A percentile compares a stretch with the other conserved stretches of the same genome.
Conservation (phyloP, 495 filamentous ascomycete genomes). For the Penicillium coprophilum region DNA sequence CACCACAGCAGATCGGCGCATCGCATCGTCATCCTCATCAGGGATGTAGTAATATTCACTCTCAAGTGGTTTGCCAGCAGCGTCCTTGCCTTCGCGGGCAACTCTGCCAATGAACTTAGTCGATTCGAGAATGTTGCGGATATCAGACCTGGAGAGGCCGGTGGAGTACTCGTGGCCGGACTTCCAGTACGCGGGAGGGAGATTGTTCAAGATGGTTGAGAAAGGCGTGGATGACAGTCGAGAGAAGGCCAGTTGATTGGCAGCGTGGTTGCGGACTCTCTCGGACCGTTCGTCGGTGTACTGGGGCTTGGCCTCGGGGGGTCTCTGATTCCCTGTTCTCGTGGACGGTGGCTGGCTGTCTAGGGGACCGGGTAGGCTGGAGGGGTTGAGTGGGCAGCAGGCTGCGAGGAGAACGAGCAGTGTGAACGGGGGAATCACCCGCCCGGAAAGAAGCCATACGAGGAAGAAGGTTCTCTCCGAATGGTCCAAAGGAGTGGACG, state of each 20-base stretch:
- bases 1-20: slow-evolving; percentile 78
- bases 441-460: slow-evolving; percentile 73
- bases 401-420: slow-evolving; percentile 34
- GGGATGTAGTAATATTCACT: slow-evolving; percentile 98
- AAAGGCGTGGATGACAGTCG: slow-evolving; percentile 90
- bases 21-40: slow-evolving; percentile 79
- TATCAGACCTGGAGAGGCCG: slow-evolving; percentile 57
- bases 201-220: slow-evolving; percentile 78
- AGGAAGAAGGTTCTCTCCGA: slow-evolving; percentile 75
- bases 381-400: slow-evolving; percentile 36
- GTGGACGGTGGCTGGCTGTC: slow-evolving; percentile 27
- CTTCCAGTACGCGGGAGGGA: slow-evolving; percentile 65
- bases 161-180: slow-evolving; percentile 40
- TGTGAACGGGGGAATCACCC: slow-evolving; percentile 52
- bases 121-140: slow-evolving; percentile 67
- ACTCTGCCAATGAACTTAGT: slow-evolving; percentile 84
- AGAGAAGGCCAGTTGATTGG: slow-evolving; percentile 96
- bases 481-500: slow-evolving; percentile 85
- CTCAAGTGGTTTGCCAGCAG: slow-evolving; percentile 89
- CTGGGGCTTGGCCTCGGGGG: slow-evolving; percentile 33
- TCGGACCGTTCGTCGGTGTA: slow-evolving; percentile 37
- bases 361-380: slow-evolving; percentile 39
- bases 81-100: slow-evolving; percentile 88
- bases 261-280: slow-evolving; percentile 69
- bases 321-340: slow-evolving; percentile 30